Percentiles rank a stretch among this genome's conserved stretches.
phyloP scores from a whole-genome alignment of 352 stramenopile species.

The Pythium apleroticum region DNA sequence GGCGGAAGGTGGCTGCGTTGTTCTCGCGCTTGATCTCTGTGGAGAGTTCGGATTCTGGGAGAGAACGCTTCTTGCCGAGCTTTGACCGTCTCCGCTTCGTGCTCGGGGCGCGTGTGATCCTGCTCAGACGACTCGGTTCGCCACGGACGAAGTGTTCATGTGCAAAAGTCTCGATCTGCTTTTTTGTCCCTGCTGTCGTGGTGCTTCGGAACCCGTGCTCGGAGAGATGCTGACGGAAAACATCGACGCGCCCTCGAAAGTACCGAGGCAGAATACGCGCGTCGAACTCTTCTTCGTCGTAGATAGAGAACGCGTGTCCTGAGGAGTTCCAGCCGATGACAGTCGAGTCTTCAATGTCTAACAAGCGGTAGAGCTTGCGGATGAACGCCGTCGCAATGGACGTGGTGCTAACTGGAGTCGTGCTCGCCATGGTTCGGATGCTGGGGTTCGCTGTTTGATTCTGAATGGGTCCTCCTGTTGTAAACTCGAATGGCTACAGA shows the following conservation, averaged over 20 bases:
- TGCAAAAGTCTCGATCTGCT: constrained; percentile 41
- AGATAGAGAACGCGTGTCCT: constrained; percentile 60
- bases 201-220: constrained; percentile 54
- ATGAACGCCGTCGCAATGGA: constrained; percentile 74
- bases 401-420: constrained; percentile 20
- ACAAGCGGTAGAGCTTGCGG: constrained; percentile 79
- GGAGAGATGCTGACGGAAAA: constrained; percentile 70
- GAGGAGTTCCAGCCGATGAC: constrained; percentile 57
- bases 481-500: constrained; percentile 12
- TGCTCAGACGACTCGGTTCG: constrained; percentile 43
- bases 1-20: background rate
- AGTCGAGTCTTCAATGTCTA: constrained; percentile 57
- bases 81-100: constrained; percentile 27
- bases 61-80: constrained; percentile 14
- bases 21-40: background rate
- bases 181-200: constrained; percentile 36
- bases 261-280: constrained; percentile 55
- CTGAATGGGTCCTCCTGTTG: background rate
- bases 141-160: constrained; percentile 57
- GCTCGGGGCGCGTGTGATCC: constrained; percentile 47
- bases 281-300: constrained; percentile 53
- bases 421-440: background rate
- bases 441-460: too few species aligned
- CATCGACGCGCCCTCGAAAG: constrained; percentile 58
- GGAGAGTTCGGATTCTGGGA: background rate